Evolutionary conservation across 2,329 filamentous ascomycete genomes (phyloP).

Genomic region (Thielaviopsis cerberus): DNA sequence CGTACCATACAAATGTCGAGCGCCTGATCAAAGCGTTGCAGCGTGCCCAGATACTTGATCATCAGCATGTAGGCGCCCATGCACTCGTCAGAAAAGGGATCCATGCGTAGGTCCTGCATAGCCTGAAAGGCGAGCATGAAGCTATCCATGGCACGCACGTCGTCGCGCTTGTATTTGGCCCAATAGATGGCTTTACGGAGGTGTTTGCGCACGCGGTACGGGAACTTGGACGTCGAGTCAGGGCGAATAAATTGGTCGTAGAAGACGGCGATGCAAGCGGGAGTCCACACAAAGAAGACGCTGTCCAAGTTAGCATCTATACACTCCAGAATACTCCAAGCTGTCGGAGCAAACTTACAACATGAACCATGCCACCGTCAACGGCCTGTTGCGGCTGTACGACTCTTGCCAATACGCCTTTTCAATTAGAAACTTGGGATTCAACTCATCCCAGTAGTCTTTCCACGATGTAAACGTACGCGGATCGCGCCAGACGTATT

Average conservation of each 20-base stretch:
- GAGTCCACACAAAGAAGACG: slow-evolving; percentile 3
- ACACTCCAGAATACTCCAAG: neutral
- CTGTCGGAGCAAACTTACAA: slow-evolving; percentile 3
- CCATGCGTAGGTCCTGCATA: slow-evolving; percentile 27
- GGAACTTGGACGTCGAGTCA: slow-evolving; percentile 7
- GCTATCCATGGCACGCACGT: slow-evolving; percentile 9
- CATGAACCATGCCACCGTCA: slow-evolving; percentile 6
- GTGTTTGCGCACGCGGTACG: slow-evolving; percentile 4
- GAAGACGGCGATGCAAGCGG: neutral
- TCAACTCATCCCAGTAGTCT: slow-evolving; percentile 4
- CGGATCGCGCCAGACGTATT: slow-evolving; percentile 4
- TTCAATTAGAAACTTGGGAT: slow-evolving; percentile 8
- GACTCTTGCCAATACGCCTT: slow-evolving; percentile 9
- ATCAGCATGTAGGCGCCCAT: slow-evolving; percentile 76
- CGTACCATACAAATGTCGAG: slow-evolving; percentile 65
- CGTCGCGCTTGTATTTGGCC: slow-evolving; percentile 11
- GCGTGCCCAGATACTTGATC: slow-evolving; percentile 60
- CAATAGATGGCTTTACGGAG: slow-evolving; percentile 12
- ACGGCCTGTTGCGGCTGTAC: slow-evolving; percentile 1
- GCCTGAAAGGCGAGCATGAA: slow-evolving; percentile 8
- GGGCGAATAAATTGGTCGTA: slow-evolving; percentile 6
- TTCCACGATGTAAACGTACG: slow-evolving; percentile 1
- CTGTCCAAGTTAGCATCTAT: neutral
- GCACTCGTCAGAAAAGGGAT: slow-evolving; percentile 80
- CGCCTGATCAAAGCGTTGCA: slow-evolving; percentile 49